Evolutionary conservation across 1,284 basidiomycete genomes (phyloP).

Genomic region (Stygiomarasmius scandens): DNA sequence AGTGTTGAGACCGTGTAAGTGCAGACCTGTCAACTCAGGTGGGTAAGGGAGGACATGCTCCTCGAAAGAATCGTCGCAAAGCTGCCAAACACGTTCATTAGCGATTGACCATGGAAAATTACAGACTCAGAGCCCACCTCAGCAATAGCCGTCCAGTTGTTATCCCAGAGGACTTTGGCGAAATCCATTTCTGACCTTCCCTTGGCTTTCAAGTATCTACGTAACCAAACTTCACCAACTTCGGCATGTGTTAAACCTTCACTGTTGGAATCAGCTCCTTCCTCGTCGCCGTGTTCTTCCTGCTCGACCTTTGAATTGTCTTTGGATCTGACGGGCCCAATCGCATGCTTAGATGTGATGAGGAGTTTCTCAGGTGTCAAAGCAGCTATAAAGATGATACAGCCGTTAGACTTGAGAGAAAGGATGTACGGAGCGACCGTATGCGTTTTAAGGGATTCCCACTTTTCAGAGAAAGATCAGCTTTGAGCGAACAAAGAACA

Average conservation of each 20-base stretch:
- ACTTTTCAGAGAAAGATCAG: conserved; percentile 51
- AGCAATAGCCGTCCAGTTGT: conserved; percentile 88
- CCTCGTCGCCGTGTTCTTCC: conserved; percentile 25
- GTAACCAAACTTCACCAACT: conserved; percentile 84
- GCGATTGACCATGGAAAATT: neutral
- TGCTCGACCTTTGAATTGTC: neutral
- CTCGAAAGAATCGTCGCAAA: conserved; percentile 97
- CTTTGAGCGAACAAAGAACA: conserved; percentile 4
- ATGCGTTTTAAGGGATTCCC: conserved; percentile 73
- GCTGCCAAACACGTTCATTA: conserved; percentile 46
- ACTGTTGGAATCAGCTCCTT: conserved; percentile 21
- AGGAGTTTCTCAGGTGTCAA: conserved; percentile 77
- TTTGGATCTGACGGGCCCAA: conserved; percentile 51
- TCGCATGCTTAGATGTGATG: conserved; percentile 91
- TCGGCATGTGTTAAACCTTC: conserved; percentile 66
- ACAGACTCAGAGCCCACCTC: conserved; percentile 59
- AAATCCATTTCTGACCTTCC: conserved; percentile 77
- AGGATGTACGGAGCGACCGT: conserved; percentile 85
- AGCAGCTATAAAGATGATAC: conserved; percentile 95
- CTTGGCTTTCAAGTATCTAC: conserved; percentile 65
- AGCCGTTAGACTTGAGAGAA: conserved; percentile 96
- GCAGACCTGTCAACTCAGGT: conserved; percentile 84
- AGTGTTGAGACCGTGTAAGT: conserved; percentile 91
- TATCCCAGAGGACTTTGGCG: conserved; percentile 77
- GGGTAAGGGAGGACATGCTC: conserved; percentile 94